Evolutionary conservation across 2,329 filamentous ascomycete species (phyloP), one percentile per base, ranked within the genome.

Genomic region (Myriosclerotinia duriaeana): DNA sequence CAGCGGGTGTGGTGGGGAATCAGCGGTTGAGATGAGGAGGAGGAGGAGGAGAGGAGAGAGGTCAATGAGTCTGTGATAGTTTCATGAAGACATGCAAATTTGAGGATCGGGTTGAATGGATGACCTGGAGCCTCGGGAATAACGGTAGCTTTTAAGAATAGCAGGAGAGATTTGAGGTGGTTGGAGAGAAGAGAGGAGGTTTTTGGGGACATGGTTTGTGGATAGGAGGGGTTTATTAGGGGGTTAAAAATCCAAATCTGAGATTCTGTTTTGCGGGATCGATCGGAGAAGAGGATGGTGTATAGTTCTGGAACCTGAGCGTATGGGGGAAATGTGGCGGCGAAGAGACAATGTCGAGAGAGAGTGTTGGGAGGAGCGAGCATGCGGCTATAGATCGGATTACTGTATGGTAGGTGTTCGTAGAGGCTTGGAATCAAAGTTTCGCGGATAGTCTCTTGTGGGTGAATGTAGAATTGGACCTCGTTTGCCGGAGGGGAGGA

Each of bases 201-300:
- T 1, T 50, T 12, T 5, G 54, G n/a, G 2, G 68, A 65, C 6
- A 74, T 61, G 8, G 69, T 66, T 20, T 60, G 63, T 7, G 64
- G 56, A 9, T 55, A 53, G 22, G 58, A 40, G 2, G 44, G 30
- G 1, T 56, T 60, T 54, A 70, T 70, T 1, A 76, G 63, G 12
- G 74, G 66, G 50, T 75, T 75, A 69, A 72, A 75, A 14, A 73
- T 46, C 73, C 73, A 75, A 8, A 75, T 75, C 58, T 76, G 74
- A 26, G 73, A 72, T 67, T 76, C 74, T 1, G 55, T 48, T 46
- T 73, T 70, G 2, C 74, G 71, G 15, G 72, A 74, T 17, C 74
- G 70, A 60, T 76, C 74, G 3, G 74, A 69, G 64, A 75, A 76
- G 30, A 75, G 17, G 30, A 76, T 69, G 26, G 73, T 76, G 22